Base-by-base conservation (phyloP, 768 basidiomycete genomes). In the Daedalea quercina region DNA sequence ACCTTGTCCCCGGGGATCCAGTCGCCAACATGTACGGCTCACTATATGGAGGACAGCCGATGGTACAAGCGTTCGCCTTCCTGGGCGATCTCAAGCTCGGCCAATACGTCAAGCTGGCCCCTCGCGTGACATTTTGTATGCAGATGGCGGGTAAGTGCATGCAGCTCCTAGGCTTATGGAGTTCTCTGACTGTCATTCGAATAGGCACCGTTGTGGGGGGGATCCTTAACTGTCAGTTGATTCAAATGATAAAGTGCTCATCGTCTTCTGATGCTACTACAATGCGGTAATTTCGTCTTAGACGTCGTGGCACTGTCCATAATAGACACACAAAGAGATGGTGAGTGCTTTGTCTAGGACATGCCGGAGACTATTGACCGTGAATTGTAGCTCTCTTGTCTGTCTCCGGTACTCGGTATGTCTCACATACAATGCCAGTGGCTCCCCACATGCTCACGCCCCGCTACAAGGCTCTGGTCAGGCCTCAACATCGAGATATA, bases 71-170 rank as follows among this genome's bases (percentile, higher is more conserved):
- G 17, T 57, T 61, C 43, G 65, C 73, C 2, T 63, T 82, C 9
- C 71, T 81, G 46, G 72, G 77, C 8, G 81, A 84, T 57, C 70
- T 84, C 7, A 84, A 84, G 66, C 73, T 79, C 68, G 70, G 68
- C 13, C 73, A 74, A 60, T 69, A 75, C 56, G 74, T 76, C 9
- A 84, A 84, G 65, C 72, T 85, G 31, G 81, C 82, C 40, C 82
- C 83, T 44, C 77, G 81, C 9, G 76, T 74, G 23, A 78, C 82
- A 1, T 84, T 85, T 63, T 71, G 75, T 19, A 79, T 80, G 7
- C 82, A 84, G 60, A 73, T 47, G 46, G 25, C 31, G 4, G 46
- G 46, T 47, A 8, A 47, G 46, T 6, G 11, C 25, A 26, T 3
- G 8, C 25, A 7, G 3, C 46, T 3, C 20, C 46, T 7, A 7